Evolutionary conservation across 352 stramenopile species (phyloP).

Genomic region (Phytopythium oedochilum): DNA sequence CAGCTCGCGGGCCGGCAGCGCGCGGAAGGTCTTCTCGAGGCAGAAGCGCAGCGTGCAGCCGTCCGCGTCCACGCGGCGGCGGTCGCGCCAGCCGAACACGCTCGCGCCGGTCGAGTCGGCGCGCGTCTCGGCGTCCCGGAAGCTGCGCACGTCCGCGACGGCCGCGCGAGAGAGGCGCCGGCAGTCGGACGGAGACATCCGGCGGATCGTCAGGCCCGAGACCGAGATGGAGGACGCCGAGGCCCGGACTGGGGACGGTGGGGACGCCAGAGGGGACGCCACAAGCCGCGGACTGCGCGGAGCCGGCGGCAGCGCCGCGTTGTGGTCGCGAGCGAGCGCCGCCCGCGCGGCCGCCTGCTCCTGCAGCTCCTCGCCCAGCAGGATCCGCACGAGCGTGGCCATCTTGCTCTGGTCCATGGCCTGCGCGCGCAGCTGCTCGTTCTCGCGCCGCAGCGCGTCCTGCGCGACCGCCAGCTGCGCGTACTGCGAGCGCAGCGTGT

Average conservation of each 20-base stretch:
- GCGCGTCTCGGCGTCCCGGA: conserved; percentile 26
- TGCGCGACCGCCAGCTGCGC: conserved; percentile 46
- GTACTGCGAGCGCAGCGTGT: conserved; percentile 38
- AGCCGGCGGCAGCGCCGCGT: background rate
- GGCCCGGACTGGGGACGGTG: background rate
- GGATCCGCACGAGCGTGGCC: conserved; percentile 44
- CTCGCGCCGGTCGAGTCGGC: conserved; percentile 40
- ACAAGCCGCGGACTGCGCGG: background rate
- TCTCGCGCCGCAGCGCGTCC: conserved; percentile 52
- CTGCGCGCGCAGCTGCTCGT: conserved; percentile 37
- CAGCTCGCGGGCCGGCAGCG: conserved; percentile 28
- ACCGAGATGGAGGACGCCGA: background rate
- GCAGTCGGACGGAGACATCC: conserved; percentile 42
- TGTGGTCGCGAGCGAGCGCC: background rate
- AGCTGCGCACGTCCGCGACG: conserved; percentile 39
- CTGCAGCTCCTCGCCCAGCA: conserved; percentile 47
- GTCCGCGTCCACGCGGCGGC: conserved; percentile 38
- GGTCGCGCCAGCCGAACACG: conserved; percentile 65
- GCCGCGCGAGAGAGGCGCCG: conserved; percentile 33
- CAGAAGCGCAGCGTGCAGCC: conserved; percentile 44
- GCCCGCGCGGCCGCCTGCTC: conserved; percentile 20
- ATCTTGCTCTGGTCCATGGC: conserved; percentile 60
- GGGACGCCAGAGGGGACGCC: background rate
- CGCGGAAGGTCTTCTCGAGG: conserved; percentile 55
- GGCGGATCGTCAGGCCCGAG: conserved; percentile 16